Conservation (phyloP, 768 basidiomycete species). For the Heimioporus sp. region DNA sequence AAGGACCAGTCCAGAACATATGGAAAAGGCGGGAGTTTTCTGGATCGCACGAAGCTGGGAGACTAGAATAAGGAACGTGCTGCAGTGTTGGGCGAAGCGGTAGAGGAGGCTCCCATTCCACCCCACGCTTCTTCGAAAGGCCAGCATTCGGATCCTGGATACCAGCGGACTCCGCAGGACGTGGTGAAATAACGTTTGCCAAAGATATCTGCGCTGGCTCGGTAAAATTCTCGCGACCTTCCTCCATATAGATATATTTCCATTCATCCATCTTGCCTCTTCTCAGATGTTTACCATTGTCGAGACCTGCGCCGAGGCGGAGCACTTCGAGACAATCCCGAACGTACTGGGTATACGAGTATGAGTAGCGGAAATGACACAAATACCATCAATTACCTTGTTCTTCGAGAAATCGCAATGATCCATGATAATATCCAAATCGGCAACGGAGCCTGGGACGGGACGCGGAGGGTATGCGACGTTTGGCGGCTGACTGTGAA, state of each 20-base stretch:
- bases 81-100: constrained; percentile 47
- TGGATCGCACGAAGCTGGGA: constrained; percentile 70
- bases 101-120: constrained; percentile 56
- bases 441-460: constrained; percentile 77
- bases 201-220: constrained; percentile 33
- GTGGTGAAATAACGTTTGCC: constrained; percentile 31
- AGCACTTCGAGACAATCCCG: constrained; percentile 95
- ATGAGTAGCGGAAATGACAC: constrained; percentile 6
- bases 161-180: constrained; percentile 26
- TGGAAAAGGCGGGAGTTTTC: constrained; percentile 90
- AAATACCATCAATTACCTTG: constrained; percentile 46
- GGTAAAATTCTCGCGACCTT: constrained; percentile 39
- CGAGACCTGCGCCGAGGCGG: constrained; percentile 85
- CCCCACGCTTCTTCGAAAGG: constrained; percentile 55
- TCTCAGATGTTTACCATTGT: constrained; percentile 72
- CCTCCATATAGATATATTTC: constrained; percentile 87
- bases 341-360: constrained; percentile 64
- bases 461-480: constrained; percentile 89
- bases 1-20: constrained; percentile 99
- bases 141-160: constrained; percentile 51
- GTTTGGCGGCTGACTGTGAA: constrained; percentile 57
- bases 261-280: constrained; percentile 78
- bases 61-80: constrained; percentile 57
- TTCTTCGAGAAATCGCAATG: constrained; percentile 86
- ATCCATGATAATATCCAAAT: constrained; percentile 87